Percentiles rank a stretch among this genome's conserved stretches.
These are phyloP conservation scores for Prunus mira DNA, from an alignment of 306 rosid species.

Conservation along the genomic window DNA sequence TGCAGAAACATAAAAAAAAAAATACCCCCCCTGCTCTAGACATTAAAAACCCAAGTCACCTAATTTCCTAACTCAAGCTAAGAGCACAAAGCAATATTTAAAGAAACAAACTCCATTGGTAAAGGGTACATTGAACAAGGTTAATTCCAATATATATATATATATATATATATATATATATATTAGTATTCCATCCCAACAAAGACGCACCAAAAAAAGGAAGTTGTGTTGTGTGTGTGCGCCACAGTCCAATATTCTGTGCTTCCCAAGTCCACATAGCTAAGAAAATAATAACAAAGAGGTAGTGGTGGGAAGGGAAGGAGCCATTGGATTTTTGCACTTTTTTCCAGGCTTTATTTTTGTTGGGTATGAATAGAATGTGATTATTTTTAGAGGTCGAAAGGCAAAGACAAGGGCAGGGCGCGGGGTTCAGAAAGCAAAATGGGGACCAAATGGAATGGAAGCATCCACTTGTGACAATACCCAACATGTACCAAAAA, in stretches of 20 bases:
- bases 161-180: too few species aligned
- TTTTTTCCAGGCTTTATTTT: not conserved
- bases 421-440: not conserved
- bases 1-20: too few species aligned
- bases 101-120: not conserved
- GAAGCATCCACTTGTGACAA: not conserved
- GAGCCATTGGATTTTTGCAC: not conserved
- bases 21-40: too few species aligned
- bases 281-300: not conserved
- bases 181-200: too few species aligned
- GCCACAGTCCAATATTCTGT: too few species aligned
- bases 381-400: not conserved
- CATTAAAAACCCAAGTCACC: too few species aligned
- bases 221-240: too few species aligned
- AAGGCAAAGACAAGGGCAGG: not conserved
- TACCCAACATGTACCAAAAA: not conserved
- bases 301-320: not conserved
- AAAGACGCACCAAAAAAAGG: too few species aligned
- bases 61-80: too few species aligned
- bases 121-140: not conserved
- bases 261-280: too few species aligned
- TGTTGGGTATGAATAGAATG: not conserved
- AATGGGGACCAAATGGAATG: conserved; percentile 4
- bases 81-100: too few species aligned
- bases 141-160: too few species aligned